These are phyloP conservation scores for Pouteria glomerata DNA, from an alignment of 148 eudicot genomes.

Conservation along the genomic window DNA sequence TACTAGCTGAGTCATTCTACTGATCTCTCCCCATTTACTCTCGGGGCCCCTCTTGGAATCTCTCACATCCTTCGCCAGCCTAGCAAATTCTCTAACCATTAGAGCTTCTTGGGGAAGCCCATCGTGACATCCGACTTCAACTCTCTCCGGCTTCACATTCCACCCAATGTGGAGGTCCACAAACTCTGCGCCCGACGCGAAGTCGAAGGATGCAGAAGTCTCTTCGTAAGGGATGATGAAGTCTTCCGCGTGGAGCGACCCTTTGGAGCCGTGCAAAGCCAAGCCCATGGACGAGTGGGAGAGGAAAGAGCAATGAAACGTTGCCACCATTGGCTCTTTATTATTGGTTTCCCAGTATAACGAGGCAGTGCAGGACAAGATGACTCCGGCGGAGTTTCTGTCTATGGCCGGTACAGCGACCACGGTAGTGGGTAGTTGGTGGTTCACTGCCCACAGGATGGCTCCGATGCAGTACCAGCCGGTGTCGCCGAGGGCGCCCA, in stretches of 20 bases:
- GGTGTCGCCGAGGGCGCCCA: constrained; percentile 51
- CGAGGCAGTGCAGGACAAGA: constrained; percentile 42
- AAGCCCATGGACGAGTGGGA: constrained; percentile 40
- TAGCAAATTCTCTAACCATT: neutral
- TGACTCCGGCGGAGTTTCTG: constrained; percentile 36
- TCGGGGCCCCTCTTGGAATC: neutral
- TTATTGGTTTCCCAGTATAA: constrained; percentile 48
- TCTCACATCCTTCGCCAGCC: neutral
- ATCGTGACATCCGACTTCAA: neutral
- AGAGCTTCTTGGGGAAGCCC: neutral
- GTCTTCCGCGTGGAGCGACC: too few relatives aligned
- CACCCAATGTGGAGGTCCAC: too few relatives aligned
- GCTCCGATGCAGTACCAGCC: constrained; percentile 57
- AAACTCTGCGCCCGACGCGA: constrained; percentile 23
- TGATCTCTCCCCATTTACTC: neutral
- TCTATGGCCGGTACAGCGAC: constrained; percentile 23
- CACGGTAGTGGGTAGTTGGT: constrained; percentile 40
- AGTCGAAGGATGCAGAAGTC: constrained; percentile 30
- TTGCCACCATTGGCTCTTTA: constrained; percentile 26
- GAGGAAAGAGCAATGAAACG: constrained; percentile 48
- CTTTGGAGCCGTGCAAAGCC: constrained; percentile 34
- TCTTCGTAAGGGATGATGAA: too few relatives aligned
- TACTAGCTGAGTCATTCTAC: neutral
- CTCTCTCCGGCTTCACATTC: too few relatives aligned
- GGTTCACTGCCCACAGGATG: constrained; percentile 38